Evolutionary conservation across 345 rosid species (phyloP), one percentile per base, ranked within the genome.

Genomic region (Eucalyptus polyanthemos): DNA sequence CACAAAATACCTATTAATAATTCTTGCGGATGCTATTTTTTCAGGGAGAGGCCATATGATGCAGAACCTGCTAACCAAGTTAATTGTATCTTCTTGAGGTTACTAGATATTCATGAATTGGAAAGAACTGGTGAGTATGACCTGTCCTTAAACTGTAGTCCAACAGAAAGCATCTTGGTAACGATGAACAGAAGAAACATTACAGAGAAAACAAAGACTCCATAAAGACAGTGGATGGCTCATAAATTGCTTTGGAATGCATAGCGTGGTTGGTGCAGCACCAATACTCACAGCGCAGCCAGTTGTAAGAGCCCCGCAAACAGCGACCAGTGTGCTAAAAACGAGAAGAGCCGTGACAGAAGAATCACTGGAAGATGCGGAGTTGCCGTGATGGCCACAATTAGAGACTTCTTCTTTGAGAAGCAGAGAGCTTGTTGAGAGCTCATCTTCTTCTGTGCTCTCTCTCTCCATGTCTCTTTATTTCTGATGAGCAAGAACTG

Each of bases 301-400:
- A 24, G 29, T 56, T 25, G 29, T 3, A 56, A 56, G 29, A 56
- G 62, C 29, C 62, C 62, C 62, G 6, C 62, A 56, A 56, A 56
- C 62, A n/a, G 97, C 93, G 9, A 95, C 92, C 24, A 94, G 88
- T 50, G 97, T 93, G 87, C 96, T 91, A 17, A 93, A 88, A 25
- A 95, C 89, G 80, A 92, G 89, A 29, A 87, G 67, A 56, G 91
- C 86, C 24, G 93, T 91, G 49, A 87, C 51, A 11, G 92, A 91
- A 37, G 93, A 88, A 44, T 62, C 65, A 9, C 76, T 9, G 29
- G 85, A 87, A 27, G 58, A 65, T 22, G 85, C 13, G 1, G 17
- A 29, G 21, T 12, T 7, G 50, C 87, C 80, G 2, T 22, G 3
- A 34, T 29, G n/a, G 56, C 34, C 80, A 65, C 7, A 10, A 29